Evolutionary conservation across 2,329 filamentous ascomycete genomes (phyloP), one percentile per base, ranked within the genome.

Genomic region (Basipetospora chlamydospora): DNA sequence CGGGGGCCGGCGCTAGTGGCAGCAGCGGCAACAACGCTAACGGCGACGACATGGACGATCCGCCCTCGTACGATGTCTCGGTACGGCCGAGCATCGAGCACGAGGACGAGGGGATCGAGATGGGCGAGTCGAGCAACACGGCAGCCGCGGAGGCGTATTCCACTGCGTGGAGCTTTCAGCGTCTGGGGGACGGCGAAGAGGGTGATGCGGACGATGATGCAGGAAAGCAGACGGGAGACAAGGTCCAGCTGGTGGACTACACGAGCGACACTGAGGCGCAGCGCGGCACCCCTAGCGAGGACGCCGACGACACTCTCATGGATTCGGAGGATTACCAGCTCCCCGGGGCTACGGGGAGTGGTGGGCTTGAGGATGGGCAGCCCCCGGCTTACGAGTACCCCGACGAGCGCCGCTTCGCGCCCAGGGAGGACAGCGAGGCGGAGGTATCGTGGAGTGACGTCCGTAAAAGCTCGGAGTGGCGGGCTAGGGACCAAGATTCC

Each of bases 151-250:
- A 49, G 26, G 51, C 55, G 12, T 41, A 58, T 28, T 48, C 49
- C 16, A 54, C 60, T 40, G 44, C 47, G 23, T 73, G 69, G 69
- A 65, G 48, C 42, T 73, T 73, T 42, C 51, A 52, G 26, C 50
- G 47, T 15, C 47, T 66, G 25, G 46, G 44, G 23, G 17, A 17
- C 20, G 21, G 9, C 20, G 37, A 16, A 12, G 36, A 29, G 31
- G 54, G 53, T 31, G 49, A 49, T 23, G 37, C 25, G 15, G 36
- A 29, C 32, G 54, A 53, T 31, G 49, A 49, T 8, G 47, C 48
- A 2, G 45, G 50, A n/a, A 50, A 47, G 21, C 52, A 26, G 53
- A 47, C 33, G 48, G 47, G 50, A n/a, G 51, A 47, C 20, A 52
- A 28, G 53, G 47, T 33, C 47, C 47, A 29, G 17, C 38, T 44